A percentile compares a stretch with the other conserved stretches of the same genome.
phyloP scores from a whole-genome alignment of 331 rosid genomes.

The Acacia pycnantha region DNA sequence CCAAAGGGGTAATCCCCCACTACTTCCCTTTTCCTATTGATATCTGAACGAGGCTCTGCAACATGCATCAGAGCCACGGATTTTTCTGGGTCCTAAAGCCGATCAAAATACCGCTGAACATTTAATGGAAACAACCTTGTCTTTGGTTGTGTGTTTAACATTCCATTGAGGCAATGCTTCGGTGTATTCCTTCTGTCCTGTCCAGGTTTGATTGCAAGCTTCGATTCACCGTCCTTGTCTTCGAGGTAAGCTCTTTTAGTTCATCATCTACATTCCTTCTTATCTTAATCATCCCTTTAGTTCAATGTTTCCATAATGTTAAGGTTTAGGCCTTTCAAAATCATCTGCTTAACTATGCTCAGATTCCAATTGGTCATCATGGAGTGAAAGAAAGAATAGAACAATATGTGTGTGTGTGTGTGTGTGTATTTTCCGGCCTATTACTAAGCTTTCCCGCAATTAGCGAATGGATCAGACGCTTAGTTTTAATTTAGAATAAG shows the following conservation, averaged over 20 bases:
- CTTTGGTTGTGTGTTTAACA: constrained; percentile 31
- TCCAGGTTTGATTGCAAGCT: constrained; percentile 52
- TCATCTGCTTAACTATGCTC: constrained; percentile 14
- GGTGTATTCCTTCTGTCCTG: constrained; percentile 44
- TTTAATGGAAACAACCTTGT: constrained; percentile 65
- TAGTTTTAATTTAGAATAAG: background rate
- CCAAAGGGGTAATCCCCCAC: background rate
- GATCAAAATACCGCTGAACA: constrained; percentile 51
- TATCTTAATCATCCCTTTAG: background rate
- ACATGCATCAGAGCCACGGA: constrained; percentile 53
- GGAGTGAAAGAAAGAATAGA: background rate
- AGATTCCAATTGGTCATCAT: constrained; percentile 25
- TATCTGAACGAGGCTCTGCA: background rate
- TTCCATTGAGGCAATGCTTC: constrained; percentile 69
- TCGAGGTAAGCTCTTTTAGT: constrained; percentile 59
- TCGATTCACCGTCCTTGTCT: constrained; percentile 47
- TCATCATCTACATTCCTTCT: background rate
- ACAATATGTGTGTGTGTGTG: background rate
- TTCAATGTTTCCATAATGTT: constrained; percentile 13
- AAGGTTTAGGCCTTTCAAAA: constrained; percentile 9
- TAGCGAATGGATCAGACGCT: constrained; percentile 17
- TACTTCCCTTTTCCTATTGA: background rate
- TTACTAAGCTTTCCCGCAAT: constrained; percentile 11
- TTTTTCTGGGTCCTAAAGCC: constrained; percentile 42
- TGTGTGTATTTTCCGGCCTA: background rate